Conservation (phyloP, 129 eudicot genomes). For the Centella asiatica region DNA sequence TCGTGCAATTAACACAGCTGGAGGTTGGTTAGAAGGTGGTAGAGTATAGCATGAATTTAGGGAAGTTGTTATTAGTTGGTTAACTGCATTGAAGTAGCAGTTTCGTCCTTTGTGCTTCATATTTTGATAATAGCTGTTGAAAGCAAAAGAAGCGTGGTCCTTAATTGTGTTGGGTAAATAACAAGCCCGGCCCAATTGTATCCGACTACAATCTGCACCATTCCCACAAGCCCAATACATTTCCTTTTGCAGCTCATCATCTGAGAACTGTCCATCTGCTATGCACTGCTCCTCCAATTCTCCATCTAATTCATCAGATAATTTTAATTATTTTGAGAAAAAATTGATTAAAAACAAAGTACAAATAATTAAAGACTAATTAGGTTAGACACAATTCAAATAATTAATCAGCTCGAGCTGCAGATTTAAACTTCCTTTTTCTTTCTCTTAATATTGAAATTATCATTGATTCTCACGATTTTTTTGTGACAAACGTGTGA, state of each 20-base stretch:
- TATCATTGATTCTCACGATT: no score
- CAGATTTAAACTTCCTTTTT: no score
- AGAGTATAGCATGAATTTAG: constrained; percentile 63
- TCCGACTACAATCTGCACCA: constrained; percentile 60
- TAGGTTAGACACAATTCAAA: no score
- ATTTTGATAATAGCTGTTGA: constrained; percentile 82
- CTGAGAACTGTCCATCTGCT: constrained; percentile 63
- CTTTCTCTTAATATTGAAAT: no score
- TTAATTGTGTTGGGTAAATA: constrained; percentile 54
- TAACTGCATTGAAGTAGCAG: constrained; percentile 79
- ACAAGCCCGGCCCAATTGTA: constrained; percentile 46
- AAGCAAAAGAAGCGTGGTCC: constrained; percentile 82
- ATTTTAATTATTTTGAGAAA: no score
- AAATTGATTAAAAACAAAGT: no score
- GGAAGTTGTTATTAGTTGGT: constrained; percentile 49
- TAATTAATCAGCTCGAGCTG: no score
- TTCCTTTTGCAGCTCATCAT: constrained; percentile 44
- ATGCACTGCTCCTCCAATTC: constrained; percentile 61
- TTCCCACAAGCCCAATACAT: constrained; percentile 67
- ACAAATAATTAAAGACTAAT: no score
- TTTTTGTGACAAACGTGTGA: no score
- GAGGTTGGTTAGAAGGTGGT: no score
- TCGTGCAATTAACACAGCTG: no score
- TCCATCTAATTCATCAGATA: constrained; percentile 21
- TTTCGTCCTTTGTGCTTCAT: constrained; percentile 58